These are phyloP conservation scores for Aureobasidium sp. DNA, from an alignment of 2,329 filamentous ascomycete genomes.

Conservation along the genomic window DNA sequence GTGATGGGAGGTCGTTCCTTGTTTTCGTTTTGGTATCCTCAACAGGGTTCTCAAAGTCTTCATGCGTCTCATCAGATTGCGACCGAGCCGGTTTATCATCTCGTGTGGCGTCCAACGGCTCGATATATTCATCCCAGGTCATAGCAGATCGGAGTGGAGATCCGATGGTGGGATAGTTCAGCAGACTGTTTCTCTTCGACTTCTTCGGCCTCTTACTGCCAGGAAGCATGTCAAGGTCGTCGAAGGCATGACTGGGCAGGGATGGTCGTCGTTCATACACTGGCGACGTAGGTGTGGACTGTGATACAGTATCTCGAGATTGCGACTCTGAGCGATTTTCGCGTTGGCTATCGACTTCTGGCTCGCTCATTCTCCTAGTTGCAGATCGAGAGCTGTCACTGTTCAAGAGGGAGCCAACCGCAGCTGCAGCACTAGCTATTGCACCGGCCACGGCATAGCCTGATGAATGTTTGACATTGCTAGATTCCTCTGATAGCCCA, in stretches of 20 bases:
- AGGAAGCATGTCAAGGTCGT: conserved; percentile 25
- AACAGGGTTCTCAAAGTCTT: neutral
- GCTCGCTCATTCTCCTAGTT: conserved; percentile 1
- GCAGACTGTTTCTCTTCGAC: conserved; percentile 34
- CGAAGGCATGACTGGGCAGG: conserved; percentile 26
- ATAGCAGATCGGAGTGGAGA: conserved; percentile 38
- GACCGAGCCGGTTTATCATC: neutral
- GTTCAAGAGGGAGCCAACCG: neutral
- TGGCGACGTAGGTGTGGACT: conserved; percentile 5
- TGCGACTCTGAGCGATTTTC: neutral
- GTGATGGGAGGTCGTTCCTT: neutral
- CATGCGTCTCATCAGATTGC: neutral
- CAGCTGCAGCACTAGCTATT: neutral
- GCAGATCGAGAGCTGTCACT: neutral
- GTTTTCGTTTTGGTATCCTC: neutral
- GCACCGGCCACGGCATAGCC: neutral
- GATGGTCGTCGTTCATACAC: conserved; percentile 12
- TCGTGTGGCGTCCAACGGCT: conserved; percentile 8
- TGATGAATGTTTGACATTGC: neutral
- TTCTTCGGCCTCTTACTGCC: conserved; percentile 36
- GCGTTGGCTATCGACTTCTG: neutral
- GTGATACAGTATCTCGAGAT: neutral
- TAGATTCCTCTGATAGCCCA: neutral
- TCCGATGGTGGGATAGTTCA: conserved; percentile 31
- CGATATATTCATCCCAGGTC: conserved; percentile 35